Evolutionary conservation across 345 rosid genomes (phyloP).

Genomic region (Rhizophora mangle): DNA sequence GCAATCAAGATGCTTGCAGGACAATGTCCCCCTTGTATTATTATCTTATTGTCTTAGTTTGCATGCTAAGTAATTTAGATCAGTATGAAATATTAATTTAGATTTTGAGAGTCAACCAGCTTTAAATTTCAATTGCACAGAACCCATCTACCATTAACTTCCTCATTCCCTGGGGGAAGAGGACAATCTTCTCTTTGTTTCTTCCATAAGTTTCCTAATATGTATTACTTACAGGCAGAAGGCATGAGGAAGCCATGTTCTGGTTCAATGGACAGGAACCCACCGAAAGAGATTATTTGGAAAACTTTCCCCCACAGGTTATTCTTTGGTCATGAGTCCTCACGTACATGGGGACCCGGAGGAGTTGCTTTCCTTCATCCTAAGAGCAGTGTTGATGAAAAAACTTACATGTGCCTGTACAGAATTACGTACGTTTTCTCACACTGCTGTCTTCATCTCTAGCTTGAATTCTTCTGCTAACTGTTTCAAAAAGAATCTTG

Average conservation of each 20-base stretch:
- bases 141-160: background rate
- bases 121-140: background rate
- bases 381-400: constrained; percentile 35
- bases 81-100: background rate
- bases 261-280: constrained; percentile 72
- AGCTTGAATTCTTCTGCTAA: background rate
- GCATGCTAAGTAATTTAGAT: background rate
- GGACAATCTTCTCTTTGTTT: background rate
- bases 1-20: no score
- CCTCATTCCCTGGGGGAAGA: no score
- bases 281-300: constrained; percentile 73
- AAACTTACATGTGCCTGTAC: constrained; percentile 58
- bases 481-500: background rate
- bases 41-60: no score
- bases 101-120: background rate
- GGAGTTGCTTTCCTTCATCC: constrained; percentile 88
- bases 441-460: constrained; percentile 1
- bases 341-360: constrained; percentile 70
- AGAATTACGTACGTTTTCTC: constrained; percentile 63
- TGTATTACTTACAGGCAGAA: constrained; percentile 44
- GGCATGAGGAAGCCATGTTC: constrained; percentile 63
- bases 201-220: background rate
- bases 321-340: constrained; percentile 73
- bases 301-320: constrained; percentile 65
- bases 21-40: no score